Base-by-base conservation (phyloP, 164 flowering plant genomes). In the Vitis labrusca region DNA sequence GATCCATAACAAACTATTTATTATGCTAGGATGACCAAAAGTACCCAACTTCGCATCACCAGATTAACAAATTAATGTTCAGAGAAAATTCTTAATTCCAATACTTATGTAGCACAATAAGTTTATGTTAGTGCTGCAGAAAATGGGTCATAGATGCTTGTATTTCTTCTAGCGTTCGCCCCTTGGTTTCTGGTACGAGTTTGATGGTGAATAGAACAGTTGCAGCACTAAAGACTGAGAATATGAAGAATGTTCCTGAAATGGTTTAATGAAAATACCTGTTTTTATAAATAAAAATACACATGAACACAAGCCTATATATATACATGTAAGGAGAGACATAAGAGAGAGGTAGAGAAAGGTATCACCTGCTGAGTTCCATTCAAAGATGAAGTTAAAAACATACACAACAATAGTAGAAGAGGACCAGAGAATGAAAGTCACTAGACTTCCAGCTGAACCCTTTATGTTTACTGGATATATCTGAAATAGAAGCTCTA, bases 141-240 rank as follows among this genome's bases (percentile, higher is more conserved):
- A 56, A 50, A 7, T 23, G 3, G 66, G 32, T 69, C 9, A 74
- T 19, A 5, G 70, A 59, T 50, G 70, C 77, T 59, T 71, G 74
- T 54, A 75, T 66, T 62, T 70, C 78, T 57, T 75, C 78, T 4
- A 75, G 17, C 8, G 74, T 61, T 30, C 58, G 13, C 3, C 78
- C 74, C 47, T 71, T 75, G 0, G 78, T 75, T 50, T 75, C 78
- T 2, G 71, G 78, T 13, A 75, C 78, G 30, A 75, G 6, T 59
- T 49, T 71, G 0, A 30, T 48, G 5, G 71, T 11, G 58, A 76
- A 76, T 0, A 66, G 3, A 4, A 71, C 50, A 4, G 56, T 17
- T 1, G 15, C 3, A 11, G 11, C 52, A 6, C 63, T 49, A 3
- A 70, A 30, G 37, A 16, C 37, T 0, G 67, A 48, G 61, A 60